These are phyloP conservation scores for Tolypocladium pustulatum DNA, from an alignment of 2,329 filamentous ascomycete genomes.

Conservation along the genomic window DNA sequence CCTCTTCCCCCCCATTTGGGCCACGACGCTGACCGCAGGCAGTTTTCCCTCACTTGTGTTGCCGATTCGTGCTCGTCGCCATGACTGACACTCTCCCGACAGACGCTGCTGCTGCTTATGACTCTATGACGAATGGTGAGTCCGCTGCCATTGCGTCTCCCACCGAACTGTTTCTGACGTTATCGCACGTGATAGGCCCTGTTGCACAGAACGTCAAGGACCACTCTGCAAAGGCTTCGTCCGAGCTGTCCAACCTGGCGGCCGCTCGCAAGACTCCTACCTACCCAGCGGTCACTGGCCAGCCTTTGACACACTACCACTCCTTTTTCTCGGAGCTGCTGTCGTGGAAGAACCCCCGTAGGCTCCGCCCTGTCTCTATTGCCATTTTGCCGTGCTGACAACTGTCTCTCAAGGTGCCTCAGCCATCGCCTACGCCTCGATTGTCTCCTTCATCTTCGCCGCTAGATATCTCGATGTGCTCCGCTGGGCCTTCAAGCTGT, in stretches of 20 bases:
- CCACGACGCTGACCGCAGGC: constrained; percentile 6
- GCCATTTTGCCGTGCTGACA: constrained; percentile 4
- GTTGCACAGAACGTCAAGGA: constrained; percentile 49
- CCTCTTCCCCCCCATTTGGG: neutral
- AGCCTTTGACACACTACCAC: constrained; percentile 59
- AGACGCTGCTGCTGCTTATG: constrained; percentile 40
- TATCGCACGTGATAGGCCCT: constrained; percentile 31
- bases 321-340: constrained; percentile 60
- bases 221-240: constrained; percentile 41
- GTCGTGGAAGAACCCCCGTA: constrained; percentile 60
- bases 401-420: constrained; percentile 41
- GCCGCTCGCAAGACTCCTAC: constrained; percentile 44
- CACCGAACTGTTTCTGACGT: constrained; percentile 1
- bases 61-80: neutral
- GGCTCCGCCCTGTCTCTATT: constrained; percentile 12
- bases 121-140: constrained; percentile 35
- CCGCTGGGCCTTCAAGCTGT: constrained; percentile 55
- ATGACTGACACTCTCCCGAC: constrained; percentile 19
- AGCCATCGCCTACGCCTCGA: constrained; percentile 50
- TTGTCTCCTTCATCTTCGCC: constrained; percentile 50
- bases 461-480: constrained; percentile 56
- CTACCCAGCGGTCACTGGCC: constrained; percentile 45
- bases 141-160: constrained; percentile 1
- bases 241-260: constrained; percentile 48
- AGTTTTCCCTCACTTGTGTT: constrained; percentile 7